A percentile compares a stretch with the other conserved stretches of the same genome.
Evolutionary conservation across 2,329 filamentous ascomycete genomes (phyloP).

Genomic region (Annulohypoxylon truncatum): DNA sequence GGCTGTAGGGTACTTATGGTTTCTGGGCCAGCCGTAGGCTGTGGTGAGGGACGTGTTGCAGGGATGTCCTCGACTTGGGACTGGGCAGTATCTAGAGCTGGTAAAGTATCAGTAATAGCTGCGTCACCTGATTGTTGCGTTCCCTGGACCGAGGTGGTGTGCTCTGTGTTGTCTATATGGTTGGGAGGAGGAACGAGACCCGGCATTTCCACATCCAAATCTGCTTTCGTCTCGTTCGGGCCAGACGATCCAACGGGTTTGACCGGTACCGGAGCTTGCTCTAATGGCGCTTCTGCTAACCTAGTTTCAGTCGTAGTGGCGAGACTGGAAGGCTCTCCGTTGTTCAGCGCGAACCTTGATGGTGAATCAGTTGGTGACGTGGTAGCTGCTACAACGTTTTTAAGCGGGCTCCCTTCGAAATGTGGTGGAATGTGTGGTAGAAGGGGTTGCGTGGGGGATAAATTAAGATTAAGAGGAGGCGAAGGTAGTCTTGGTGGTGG

Average conservation of each 20-base stretch:
- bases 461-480: slow-evolving; percentile 48
- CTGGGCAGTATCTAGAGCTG: background rate
- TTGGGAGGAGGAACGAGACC: slow-evolving; percentile 21
- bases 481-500: slow-evolving; percentile 9
- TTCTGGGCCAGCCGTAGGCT: background rate
- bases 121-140: background rate
- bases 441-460: slow-evolving; percentile 48
- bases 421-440: slow-evolving; percentile 46
- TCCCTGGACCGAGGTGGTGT: background rate
- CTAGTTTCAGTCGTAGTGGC: slow-evolving; percentile 1
- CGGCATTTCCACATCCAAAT: slow-evolving; percentile 30
- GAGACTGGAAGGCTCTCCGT: slow-evolving; percentile 6
- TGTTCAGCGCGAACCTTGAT: slow-evolving; percentile 36
- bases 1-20: background rate
- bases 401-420: slow-evolving; percentile 64
- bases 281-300: slow-evolving; percentile 9
- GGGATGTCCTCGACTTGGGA: slow-evolving; percentile 6
- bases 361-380: slow-evolving; percentile 58
- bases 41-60: background rate
- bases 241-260: slow-evolving; percentile 7
- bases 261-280: slow-evolving; percentile 18
- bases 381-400: slow-evolving; percentile 58
- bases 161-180: background rate
- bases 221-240: background rate
- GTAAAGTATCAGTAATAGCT: background rate